Conservation (phyloP, 306 rosid genomes). For the Quercus variabilis region DNA sequence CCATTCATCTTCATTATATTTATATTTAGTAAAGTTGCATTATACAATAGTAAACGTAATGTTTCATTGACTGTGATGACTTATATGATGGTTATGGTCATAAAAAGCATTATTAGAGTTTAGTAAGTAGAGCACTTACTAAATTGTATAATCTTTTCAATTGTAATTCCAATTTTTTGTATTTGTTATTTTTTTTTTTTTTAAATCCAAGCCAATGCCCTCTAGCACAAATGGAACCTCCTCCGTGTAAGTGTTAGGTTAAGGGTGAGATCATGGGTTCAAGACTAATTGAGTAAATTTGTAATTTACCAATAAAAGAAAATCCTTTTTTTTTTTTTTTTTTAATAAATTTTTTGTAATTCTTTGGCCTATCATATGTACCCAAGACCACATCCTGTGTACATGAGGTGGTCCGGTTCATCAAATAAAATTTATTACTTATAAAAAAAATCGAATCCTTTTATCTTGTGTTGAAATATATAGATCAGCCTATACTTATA, state of each 20-base stretch:
- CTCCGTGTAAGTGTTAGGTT: no score
- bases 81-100: not conserved
- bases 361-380: no score
- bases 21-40: not conserved
- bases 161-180: no score
- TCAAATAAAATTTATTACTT: no score
- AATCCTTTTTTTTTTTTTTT: no score
- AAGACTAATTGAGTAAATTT: not conserved
- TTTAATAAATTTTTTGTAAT: no score
- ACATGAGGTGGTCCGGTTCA: no score
- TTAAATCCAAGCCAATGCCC: no score
- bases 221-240: no score
- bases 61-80: not conserved
- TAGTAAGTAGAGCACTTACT: not conserved
- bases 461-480: not conserved
- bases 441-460: not conserved
- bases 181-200: no score
- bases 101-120: not conserved
- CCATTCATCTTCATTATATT: not conserved
- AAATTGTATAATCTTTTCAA: not conserved
- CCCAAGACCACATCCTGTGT: no score
- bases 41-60: not conserved
- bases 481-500: not conserved
- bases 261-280: no score
- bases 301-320: not conserved